Percentiles rank a stretch among this genome's conserved stretches.
Conservation (phyloP, 1,139 yeast species). For the Geotrichum reessii region DNA sequence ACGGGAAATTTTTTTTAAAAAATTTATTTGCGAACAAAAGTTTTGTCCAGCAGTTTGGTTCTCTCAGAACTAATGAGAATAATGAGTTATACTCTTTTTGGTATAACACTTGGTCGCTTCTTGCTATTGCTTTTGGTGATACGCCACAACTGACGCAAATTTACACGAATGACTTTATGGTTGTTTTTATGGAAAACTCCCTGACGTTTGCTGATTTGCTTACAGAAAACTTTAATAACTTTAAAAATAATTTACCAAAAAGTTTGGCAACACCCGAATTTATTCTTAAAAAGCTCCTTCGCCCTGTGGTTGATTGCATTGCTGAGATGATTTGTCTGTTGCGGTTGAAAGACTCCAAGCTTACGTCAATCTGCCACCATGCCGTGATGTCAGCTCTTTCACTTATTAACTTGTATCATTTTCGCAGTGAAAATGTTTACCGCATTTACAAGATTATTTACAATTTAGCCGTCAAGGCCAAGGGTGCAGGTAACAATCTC, state of each 20-base stretch:
- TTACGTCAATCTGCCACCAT: background rate
- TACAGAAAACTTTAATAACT: background rate
- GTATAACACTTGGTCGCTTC: constrained; percentile 3
- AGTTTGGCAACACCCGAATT: background rate
- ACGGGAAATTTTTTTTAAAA: background rate
- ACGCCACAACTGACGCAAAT: background rate
- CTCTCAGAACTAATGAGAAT: background rate
- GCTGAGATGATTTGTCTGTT: background rate
- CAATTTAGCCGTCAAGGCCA: background rate
- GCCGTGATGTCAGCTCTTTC: background rate
- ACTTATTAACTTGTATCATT: background rate
- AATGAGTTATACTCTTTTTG: constrained; percentile 4
- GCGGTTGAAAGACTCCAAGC: background rate
- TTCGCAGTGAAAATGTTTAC: background rate
- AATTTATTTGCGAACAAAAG: background rate
- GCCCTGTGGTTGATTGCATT: background rate
- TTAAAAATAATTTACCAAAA: background rate
- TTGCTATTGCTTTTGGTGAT: background rate
- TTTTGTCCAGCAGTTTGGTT: background rate
- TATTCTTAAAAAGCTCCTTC: background rate
- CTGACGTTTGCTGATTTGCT: background rate
- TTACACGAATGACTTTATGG: background rate
- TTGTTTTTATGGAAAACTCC: background rate
- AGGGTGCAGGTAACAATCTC: background rate
- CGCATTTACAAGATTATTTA: background rate